Conservation (phyloP, 2,329 filamentous ascomycete genomes). For the Cladosporium cucumerinum region DNA sequence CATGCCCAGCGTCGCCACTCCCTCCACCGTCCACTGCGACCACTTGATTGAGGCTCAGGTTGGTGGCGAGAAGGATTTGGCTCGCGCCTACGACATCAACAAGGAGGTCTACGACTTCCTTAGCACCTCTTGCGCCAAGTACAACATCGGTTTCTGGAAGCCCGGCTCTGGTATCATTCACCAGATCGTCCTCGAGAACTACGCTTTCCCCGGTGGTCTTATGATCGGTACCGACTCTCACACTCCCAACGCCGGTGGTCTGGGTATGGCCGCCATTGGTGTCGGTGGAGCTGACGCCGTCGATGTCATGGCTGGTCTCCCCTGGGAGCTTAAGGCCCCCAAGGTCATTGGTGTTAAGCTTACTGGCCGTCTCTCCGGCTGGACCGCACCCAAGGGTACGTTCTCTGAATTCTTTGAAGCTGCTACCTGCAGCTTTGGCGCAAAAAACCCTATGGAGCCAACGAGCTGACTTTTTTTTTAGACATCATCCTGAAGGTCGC, state of each 20-base stretch:
- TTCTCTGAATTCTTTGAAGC: constrained; percentile 19
- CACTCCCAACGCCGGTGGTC: constrained; percentile 94
- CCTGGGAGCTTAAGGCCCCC: constrained; percentile 97
- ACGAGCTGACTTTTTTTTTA: constrained; percentile 35
- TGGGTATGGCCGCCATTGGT: constrained; percentile 89
- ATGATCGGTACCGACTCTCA: constrained; percentile 98
- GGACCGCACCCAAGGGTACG: constrained; percentile 87
- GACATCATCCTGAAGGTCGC: constrained; percentile 98
- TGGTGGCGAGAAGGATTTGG: constrained; percentile 90
- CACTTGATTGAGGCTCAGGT: constrained; percentile 98
- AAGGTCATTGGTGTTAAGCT: constrained; percentile 96
- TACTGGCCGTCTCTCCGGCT: constrained; percentile 82
- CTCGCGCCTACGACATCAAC: constrained; percentile 87
- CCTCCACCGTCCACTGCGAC: constrained; percentile 95
- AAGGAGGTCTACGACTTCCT: constrained; percentile 99
- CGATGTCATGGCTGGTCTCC: constrained; percentile 95
- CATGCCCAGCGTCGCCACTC: constrained; percentile 92
- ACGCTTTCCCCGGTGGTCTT: constrained; percentile 96
- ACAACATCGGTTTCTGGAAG: constrained; percentile 99
- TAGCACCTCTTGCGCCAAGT: constrained; percentile 90
- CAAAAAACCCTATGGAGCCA: background rate
- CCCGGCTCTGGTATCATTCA: constrained; percentile 99
- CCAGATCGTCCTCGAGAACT: constrained; percentile 98
- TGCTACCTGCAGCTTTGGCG: background rate
- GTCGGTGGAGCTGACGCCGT: constrained; percentile 98